Conservation (phyloP, 257 asterid genomes). For the Scutellaria minor region DNA sequence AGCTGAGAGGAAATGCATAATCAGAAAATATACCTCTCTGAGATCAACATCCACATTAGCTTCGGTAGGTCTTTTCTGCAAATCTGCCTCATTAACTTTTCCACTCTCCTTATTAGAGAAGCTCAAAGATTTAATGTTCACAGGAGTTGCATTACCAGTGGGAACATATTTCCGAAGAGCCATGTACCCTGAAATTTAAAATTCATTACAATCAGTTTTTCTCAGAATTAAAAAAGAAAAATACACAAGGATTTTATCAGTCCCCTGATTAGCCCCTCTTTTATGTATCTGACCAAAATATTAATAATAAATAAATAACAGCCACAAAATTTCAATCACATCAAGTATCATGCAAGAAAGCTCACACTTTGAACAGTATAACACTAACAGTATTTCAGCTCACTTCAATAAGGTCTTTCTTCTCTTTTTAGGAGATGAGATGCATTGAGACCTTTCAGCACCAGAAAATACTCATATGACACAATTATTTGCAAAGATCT, state of each 20-base stretch:
- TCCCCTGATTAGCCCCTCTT: too few species aligned
- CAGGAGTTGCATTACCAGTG: constrained; percentile 61
- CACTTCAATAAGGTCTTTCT: neutral
- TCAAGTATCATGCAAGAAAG: neutral
- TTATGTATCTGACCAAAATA: neutral
- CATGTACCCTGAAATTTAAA: constrained; percentile 68
- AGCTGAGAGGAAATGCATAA: constrained; percentile 96
- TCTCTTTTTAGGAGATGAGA: neutral
- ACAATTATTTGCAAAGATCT: constrained; percentile 23
- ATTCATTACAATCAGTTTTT: constrained; percentile 19
- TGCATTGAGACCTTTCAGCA: constrained; percentile 7
- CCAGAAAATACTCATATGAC: constrained; percentile 15
- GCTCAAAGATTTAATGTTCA: constrained; percentile 65
- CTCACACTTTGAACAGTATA: neutral
- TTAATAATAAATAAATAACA: neutral
- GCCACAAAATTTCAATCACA: neutral
- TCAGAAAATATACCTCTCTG: constrained; percentile 90
- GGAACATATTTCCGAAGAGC: constrained; percentile 80
- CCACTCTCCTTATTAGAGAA: constrained; percentile 69
- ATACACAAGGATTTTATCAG: neutral
- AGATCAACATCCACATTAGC: constrained; percentile 77
- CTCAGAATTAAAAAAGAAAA: constrained; percentile 6
- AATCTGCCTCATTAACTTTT: constrained; percentile 58
- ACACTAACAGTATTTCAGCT: neutral
- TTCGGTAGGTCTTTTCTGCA: constrained; percentile 55